Conservation (phyloP, 2,329 filamentous ascomycete species). For the Alternaria tenuissima region DNA sequence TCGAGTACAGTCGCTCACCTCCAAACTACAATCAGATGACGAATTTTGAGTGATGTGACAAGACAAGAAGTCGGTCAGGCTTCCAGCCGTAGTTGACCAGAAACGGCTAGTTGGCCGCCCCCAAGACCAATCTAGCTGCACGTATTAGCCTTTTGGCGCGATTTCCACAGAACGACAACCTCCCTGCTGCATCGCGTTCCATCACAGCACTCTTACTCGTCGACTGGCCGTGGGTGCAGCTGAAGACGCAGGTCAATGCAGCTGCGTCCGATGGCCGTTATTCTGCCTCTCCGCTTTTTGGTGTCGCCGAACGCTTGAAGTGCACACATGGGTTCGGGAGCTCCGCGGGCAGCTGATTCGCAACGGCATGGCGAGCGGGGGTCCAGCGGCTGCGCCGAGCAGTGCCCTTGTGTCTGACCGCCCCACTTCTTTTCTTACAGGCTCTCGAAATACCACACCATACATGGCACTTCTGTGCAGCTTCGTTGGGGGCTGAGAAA, state of each 20-base stretch:
- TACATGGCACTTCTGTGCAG: conserved; percentile 31
- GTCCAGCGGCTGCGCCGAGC: conserved; percentile 43
- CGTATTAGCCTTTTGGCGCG: conserved; percentile 25
- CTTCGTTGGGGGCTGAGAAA: conserved; percentile 45
- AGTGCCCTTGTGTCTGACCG: conserved; percentile 39
- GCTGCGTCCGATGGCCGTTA: conserved; percentile 27
- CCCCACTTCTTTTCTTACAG: conserved; percentile 46
- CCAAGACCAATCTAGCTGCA: conserved; percentile 24
- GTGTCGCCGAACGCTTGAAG: conserved; percentile 6
- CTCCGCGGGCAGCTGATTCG: conserved; percentile 37
- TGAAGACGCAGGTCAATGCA: conserved; percentile 27
- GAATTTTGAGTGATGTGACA: conserved; percentile 2
- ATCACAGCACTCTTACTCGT: conserved; percentile 21
- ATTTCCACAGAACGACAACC: conserved; percentile 24
- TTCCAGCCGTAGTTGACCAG: conserved; percentile 23
- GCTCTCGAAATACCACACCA: conserved; percentile 44
- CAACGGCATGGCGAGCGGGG: conserved; percentile 31
- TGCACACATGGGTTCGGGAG: conserved; percentile 20
- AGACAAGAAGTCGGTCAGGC: conserved; percentile 45
- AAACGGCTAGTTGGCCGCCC: conserved; percentile 32
- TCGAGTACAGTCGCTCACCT: conserved; percentile 15
- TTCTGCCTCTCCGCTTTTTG: conserved; percentile 38
- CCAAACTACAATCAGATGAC: conserved; percentile 8
- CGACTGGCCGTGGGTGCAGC: conserved; percentile 19
- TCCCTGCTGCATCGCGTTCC: conserved; percentile 17